A percentile compares a stretch with the other conserved stretches of the same genome.
Evolutionary conservation across 495 filamentous ascomycete species (phyloP).

Genomic region (Xylaria venustula): DNA sequence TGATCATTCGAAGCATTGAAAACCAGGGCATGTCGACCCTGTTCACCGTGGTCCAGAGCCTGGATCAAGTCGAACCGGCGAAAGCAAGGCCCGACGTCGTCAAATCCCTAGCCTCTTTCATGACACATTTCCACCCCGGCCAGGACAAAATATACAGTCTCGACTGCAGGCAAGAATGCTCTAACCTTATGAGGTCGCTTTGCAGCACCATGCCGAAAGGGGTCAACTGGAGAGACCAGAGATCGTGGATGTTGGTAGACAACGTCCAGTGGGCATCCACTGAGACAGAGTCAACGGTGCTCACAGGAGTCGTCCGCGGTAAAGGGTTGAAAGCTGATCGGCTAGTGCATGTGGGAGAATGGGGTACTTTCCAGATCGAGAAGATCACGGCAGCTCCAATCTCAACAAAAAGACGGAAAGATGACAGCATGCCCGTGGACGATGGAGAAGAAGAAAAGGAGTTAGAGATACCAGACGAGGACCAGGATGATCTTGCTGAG

Average conservation of each 20-base stretch:
- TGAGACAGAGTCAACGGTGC: constrained; percentile 55
- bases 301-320: constrained; percentile 88
- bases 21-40: constrained; percentile 90
- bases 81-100: constrained; percentile 76
- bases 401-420: constrained; percentile 51
- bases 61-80: constrained; percentile 71
- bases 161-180: constrained; percentile 82
- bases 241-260: constrained; percentile 92
- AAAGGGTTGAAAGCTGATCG: constrained; percentile 85
- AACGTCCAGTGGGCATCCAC: constrained; percentile 66
- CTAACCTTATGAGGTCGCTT: constrained; percentile 82
- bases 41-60: constrained; percentile 72
- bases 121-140: constrained; percentile 87
- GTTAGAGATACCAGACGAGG: constrained; percentile 66
- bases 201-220: constrained; percentile 91
- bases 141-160: constrained; percentile 85
- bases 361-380: constrained; percentile 92
- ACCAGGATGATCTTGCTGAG: constrained; percentile 77
- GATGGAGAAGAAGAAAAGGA: constrained; percentile 47
- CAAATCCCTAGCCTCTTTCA: constrained; percentile 80
- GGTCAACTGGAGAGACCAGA: constrained; percentile 85
- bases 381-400: constrained; percentile 75
- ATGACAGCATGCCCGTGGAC: constrained; percentile 72
- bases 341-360: constrained; percentile 86
- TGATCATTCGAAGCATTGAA: constrained; percentile 80